These are phyloP conservation scores for Termitomyces sp. DNA, from an alignment of 768 basidiomycete genomes.

Conservation along the genomic window DNA sequence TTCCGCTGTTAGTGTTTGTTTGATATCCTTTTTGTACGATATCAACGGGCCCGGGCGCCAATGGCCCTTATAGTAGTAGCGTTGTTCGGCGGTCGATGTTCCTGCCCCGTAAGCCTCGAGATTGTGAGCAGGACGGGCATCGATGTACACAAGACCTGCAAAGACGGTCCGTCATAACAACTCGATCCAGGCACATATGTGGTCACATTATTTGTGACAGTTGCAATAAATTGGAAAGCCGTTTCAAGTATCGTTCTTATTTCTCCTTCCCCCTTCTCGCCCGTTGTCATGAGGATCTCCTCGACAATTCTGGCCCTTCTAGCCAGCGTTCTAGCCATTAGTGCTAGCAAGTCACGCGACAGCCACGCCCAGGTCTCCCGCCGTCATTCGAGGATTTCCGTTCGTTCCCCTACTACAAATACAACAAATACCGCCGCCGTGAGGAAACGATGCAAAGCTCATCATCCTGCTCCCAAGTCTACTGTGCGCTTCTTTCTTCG, in stretches of 20 bases:
- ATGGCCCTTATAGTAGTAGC: background rate
- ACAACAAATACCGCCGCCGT: background rate
- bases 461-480: slow-evolving; percentile 5
- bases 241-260: slow-evolving; percentile 8
- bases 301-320: slow-evolving; percentile 34
- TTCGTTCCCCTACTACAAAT: slow-evolving; percentile 19
- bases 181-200: background rate
- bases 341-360: slow-evolving; percentile 28
- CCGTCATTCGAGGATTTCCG: slow-evolving; percentile 34
- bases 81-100: too few species aligned
- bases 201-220: slow-evolving; percentile 11
- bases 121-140: background rate
- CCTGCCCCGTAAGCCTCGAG: background rate
- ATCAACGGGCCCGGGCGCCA: background rate
- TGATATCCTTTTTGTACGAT: background rate
- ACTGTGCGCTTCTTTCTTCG: background rate
- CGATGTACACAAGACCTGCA: background rate
- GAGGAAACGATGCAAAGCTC: slow-evolving; percentile 18
- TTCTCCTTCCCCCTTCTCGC: slow-evolving; percentile 12
- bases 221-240: slow-evolving; percentile 9
- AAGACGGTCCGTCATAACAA: background rate
- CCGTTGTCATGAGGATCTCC: slow-evolving; percentile 39
- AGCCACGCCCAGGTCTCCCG: slow-evolving; percentile 20
- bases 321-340: slow-evolving; percentile 28
- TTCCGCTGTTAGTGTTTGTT: background rate